Evolutionary conservation across 2,329 filamentous ascomycete genomes (phyloP).

Genomic region (Ploettnerulaceae sp.): DNA sequence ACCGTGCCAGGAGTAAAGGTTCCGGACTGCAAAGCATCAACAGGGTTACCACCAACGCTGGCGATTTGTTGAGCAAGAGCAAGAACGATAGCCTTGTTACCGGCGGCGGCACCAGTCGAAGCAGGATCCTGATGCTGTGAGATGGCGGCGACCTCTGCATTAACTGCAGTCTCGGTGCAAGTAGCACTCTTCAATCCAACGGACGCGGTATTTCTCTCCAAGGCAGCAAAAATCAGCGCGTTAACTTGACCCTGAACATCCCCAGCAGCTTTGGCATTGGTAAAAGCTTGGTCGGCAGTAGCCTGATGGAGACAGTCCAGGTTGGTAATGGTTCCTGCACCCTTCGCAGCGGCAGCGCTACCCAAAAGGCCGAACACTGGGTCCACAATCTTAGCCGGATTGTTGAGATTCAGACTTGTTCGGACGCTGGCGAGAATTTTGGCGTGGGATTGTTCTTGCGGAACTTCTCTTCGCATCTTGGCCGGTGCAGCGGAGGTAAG

Average conservation of each 20-base stretch:
- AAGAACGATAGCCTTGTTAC: conserved; percentile 58
- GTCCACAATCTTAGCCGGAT: conserved; percentile 45
- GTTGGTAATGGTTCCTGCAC: conserved; percentile 45
- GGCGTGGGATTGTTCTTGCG: conserved; percentile 53
- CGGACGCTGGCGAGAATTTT: conserved; percentile 44
- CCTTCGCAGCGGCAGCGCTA: conserved; percentile 44
- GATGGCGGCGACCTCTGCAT: conserved; percentile 61
- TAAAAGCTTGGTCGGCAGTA: conserved; percentile 56
- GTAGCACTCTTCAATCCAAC: conserved; percentile 54
- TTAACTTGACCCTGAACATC: conserved; percentile 48
- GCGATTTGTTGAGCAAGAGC: conserved; percentile 56
- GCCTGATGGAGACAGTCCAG: conserved; percentile 56
- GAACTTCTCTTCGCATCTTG: conserved; percentile 43
- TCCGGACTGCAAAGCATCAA: conserved; percentile 52
- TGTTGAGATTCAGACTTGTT: conserved; percentile 42
- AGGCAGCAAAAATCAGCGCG: conserved; percentile 48
- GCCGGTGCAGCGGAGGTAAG: conserved; percentile 32
- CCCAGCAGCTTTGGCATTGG: conserved; percentile 51
- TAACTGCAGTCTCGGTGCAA: conserved; percentile 54
- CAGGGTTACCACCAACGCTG: conserved; percentile 56
- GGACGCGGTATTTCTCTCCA: conserved; percentile 56
- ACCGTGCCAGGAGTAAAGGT: conserved; percentile 59
- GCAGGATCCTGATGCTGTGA: conserved; percentile 65
- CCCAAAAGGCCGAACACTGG: conserved; percentile 50
- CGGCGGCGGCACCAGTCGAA: conserved; percentile 47